Conservation (phyloP, 2,329 filamentous ascomycete genomes). For the Sporothrix curviconia region DNA sequence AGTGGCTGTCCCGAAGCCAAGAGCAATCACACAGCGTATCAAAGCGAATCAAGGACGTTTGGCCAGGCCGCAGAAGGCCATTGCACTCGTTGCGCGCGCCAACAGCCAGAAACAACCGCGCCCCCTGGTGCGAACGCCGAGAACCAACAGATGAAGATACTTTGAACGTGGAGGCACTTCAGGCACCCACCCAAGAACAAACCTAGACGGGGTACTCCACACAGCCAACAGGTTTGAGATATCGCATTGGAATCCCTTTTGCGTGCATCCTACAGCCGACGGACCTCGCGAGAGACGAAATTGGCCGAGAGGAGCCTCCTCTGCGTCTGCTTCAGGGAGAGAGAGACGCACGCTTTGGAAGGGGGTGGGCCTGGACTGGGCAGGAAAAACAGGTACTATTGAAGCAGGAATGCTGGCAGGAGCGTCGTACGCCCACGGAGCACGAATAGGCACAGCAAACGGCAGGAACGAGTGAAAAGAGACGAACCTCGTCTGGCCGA, state of each 20-base stretch:
- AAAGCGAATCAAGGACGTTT: neutral
- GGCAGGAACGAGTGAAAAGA: neutral
- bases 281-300: no score
- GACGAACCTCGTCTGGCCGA: neutral
- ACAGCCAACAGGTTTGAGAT: neutral
- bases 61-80: neutral
- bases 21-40: neutral
- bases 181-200: neutral
- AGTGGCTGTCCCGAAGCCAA: neutral
- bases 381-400: neutral
- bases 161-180: neutral
- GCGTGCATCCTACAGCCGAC: no score
- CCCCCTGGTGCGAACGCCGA: neutral
- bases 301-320: no score
- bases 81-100: neutral
- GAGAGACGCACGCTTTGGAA: no score
- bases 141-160: neutral
- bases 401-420: no score
- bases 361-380: no score
- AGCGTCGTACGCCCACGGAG: neutral
- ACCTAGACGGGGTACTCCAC: constrained; percentile 4
- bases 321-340: no score
- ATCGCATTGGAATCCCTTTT: no score
- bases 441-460: neutral
- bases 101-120: neutral